phyloP scores from a whole-genome alignment of 108 stramenopile genomes.

The Skeletonema tropicum region DNA sequence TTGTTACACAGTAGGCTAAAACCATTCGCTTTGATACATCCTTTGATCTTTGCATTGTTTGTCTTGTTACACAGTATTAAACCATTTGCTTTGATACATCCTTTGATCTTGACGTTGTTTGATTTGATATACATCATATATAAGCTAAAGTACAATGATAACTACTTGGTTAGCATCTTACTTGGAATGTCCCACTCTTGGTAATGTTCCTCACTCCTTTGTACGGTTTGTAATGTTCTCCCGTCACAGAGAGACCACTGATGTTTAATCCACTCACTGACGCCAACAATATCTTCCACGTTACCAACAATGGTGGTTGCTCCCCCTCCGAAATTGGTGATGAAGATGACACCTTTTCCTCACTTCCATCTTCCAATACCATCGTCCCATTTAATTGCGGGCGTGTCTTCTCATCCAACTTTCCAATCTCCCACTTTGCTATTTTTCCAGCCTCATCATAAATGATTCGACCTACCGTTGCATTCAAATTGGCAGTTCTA shows the following conservation, averaged over 20 bases:
- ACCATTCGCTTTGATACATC: background rate
- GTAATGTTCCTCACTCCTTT: conserved; percentile 94
- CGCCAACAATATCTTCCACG: conserved; percentile 95
- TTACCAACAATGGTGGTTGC: conserved; percentile 83
- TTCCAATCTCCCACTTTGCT: conserved; percentile 92
- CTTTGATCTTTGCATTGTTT: background rate
- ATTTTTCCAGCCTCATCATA: conserved; percentile 98
- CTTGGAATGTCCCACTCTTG: conserved; percentile 86
- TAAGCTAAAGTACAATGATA: background rate
- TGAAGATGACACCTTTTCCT: conserved; percentile 9
- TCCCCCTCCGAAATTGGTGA: conserved; percentile 60
- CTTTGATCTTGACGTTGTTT: background rate
- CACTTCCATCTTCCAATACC: conserved; percentile 47
- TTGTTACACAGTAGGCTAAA: background rate
- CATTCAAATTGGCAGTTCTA: conserved; percentile 84
- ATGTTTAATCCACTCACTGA: conserved; percentile 94
- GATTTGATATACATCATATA: background rate
- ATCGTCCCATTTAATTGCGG: conserved; percentile 66
- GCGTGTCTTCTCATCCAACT: conserved; percentile 72
- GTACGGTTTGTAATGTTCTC: conserved; percentile 95
- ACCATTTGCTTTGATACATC: background rate
- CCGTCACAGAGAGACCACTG: conserved; percentile 86
- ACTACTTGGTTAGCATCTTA: conserved; percentile 62
- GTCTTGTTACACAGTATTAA: background rate
- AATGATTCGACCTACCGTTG: conserved; percentile 74